These are phyloP conservation scores for Nicotiana benthamiana DNA, from an alignment of 257 asterid genomes.

Conservation along the genomic window DNA sequence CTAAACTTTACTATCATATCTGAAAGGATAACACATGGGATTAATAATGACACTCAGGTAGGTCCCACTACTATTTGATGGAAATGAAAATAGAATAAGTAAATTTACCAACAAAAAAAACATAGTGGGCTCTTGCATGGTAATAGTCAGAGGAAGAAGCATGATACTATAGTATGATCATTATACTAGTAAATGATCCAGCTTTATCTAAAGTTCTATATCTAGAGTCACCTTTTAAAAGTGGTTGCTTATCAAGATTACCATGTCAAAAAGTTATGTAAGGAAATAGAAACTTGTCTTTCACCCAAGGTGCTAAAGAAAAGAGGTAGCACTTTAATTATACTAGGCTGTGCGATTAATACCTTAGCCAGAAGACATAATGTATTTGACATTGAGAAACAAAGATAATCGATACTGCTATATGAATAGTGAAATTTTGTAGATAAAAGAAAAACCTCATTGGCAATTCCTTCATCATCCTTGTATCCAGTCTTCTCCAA, in stretches of 20 bases:
- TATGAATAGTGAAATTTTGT: background rate
- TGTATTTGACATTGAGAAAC: background rate
- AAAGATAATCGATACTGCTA: background rate
- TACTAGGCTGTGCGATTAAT: background rate
- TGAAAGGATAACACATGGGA: background rate
- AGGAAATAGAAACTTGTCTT: background rate
- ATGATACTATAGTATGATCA: background rate
- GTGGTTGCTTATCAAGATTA: background rate
- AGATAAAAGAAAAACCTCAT: constrained; percentile 41
- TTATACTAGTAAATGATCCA: too few relatives aligned
- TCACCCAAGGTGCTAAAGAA: background rate
- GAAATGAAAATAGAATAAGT: background rate
- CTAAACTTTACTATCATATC: constrained; percentile 3
- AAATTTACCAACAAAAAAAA: background rate
- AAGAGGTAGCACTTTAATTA: background rate
- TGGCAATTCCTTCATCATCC: constrained; percentile 83
- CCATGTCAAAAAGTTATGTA: background rate
- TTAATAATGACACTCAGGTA: background rate
- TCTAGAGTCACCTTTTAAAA: background rate
- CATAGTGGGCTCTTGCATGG: background rate
- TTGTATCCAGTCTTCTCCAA: constrained; percentile 69
- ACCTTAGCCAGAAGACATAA: background rate
- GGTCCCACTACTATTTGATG: background rate
- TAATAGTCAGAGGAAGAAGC: background rate
- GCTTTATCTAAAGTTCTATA: too few relatives aligned